Evolutionary conservation across 1,139 yeast genomes (phyloP).

Genomic region (Citeromyces siamensis): DNA sequence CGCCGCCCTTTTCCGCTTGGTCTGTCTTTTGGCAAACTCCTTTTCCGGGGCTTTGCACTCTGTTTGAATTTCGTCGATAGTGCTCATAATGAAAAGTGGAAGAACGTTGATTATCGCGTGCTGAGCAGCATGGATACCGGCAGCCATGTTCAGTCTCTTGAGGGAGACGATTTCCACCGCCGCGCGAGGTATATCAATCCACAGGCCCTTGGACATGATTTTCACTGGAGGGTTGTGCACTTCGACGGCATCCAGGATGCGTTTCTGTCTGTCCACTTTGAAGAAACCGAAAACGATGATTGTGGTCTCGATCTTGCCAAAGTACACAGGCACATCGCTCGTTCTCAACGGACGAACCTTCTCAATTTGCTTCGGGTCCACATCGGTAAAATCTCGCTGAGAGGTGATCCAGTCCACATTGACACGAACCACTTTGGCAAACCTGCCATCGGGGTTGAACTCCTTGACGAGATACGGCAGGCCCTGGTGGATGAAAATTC

Average conservation of each 20-base stretch:
- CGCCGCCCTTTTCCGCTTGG: conserved; percentile 69
- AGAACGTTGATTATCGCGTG: conserved; percentile 75
- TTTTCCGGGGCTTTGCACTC: conserved; percentile 97
- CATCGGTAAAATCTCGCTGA: conserved; percentile 86
- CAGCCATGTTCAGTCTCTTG: conserved; percentile 62
- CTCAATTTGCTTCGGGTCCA: conserved; percentile 75
- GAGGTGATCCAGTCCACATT: conserved; percentile 89
- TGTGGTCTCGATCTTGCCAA: conserved; percentile 62
- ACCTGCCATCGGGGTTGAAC: conserved; percentile 61
- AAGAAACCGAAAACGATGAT: conserved; percentile 85
- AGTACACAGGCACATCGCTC: conserved; percentile 57
- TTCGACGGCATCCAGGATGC: conserved; percentile 84
- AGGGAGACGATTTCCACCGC: conserved; percentile 46
- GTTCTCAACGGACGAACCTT: conserved; percentile 38
- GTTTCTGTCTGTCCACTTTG: conserved; percentile 64
- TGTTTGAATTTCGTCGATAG: conserved; percentile 65
- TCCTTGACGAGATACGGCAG: conserved; percentile 76
- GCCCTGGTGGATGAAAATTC: conserved; percentile 90
- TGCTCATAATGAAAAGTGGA: conserved; percentile 51
- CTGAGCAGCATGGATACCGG: conserved; percentile 94
- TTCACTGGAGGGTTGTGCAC: conserved; percentile 80
- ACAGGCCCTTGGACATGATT: conserved; percentile 64
- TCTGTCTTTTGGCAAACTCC: conserved; percentile 68
- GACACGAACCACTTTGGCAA: conserved; percentile 77
- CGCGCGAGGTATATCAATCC: conserved; percentile 71